Evolutionary conservation across 2,329 filamentous ascomycete genomes (phyloP).

Genomic region (Clarireedia homoeocarpa): DNA sequence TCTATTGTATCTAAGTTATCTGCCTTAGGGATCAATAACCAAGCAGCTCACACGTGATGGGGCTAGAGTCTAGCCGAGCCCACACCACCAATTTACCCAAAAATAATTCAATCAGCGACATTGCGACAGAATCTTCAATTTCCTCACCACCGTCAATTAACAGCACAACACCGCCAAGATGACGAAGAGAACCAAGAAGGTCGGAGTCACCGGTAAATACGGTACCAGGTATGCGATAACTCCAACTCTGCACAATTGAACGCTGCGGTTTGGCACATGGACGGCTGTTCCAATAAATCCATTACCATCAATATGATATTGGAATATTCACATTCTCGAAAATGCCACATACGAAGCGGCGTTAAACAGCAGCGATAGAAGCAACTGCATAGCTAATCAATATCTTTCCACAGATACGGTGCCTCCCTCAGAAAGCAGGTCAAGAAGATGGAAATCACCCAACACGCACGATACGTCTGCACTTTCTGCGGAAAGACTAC

Average conservation of each 20-base stretch:
- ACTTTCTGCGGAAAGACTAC: constrained; percentile 98
- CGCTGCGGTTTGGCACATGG: neutral
- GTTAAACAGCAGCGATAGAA: neutral
- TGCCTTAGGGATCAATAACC: too few species aligned
- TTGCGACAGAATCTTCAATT: constrained; percentile 14
- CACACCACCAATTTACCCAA: constrained; percentile 11
- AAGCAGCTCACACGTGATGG: neutral
- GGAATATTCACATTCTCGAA: neutral
- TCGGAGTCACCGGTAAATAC: constrained; percentile 98
- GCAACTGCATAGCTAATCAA: constrained; percentile 15
- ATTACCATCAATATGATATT: too few species aligned
- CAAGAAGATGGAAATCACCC: constrained; percentile 99
- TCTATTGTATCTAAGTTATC: too few species aligned
- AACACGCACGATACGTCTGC: constrained; percentile 96
- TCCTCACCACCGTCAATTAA: constrained; percentile 20
- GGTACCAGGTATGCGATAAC: constrained; percentile 72
- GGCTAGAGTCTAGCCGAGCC: constrained; percentile 12
- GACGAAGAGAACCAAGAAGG: constrained; percentile 97
- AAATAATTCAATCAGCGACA: constrained; percentile 15
- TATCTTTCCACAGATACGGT: constrained; percentile 64
- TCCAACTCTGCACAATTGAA: constrained; percentile 12
- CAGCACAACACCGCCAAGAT: constrained; percentile 53
- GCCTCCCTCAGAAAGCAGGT: constrained; percentile 98
- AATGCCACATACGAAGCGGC: neutral
- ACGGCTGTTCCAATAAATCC: neutral